phyloP scores from a whole-genome alignment of 2,329 filamentous ascomycete species.

The Phyllosticta capitalensis region DNA sequence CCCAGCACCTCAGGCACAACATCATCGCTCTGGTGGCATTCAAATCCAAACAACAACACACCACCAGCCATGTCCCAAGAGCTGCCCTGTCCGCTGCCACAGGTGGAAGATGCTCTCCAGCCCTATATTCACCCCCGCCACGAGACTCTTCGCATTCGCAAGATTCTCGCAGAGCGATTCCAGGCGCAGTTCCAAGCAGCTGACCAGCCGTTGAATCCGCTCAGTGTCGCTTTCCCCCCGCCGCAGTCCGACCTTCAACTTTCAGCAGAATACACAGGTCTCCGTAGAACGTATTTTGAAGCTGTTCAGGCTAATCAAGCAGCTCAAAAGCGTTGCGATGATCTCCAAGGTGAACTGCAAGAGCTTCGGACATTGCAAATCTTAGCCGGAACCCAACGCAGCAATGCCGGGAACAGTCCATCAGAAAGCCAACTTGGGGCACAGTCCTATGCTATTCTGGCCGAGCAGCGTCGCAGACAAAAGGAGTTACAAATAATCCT shows the following conservation, averaged over 20 bases:
- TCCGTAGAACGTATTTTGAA: conserved; percentile 36
- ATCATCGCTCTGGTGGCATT: no score
- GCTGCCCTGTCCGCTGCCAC: conserved; percentile 26
- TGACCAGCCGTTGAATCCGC: conserved; percentile 20
- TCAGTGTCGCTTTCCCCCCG: conserved; percentile 24
- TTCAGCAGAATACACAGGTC: conserved; percentile 30
- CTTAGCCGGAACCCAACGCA: conserved; percentile 13
- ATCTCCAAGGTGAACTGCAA: conserved; percentile 23
- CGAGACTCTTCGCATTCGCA: conserved; percentile 28
- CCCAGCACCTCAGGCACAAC: no score
- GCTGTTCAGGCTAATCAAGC: conserved; percentile 34
- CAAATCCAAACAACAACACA: not conserved
- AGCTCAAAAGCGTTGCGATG: conserved; percentile 31
- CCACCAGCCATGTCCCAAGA: conserved; percentile 1
- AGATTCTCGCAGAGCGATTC: conserved; percentile 24
- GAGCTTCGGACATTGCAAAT: conserved; percentile 17
- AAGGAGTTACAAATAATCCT: conserved; percentile 39
- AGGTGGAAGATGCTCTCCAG: conserved; percentile 26
- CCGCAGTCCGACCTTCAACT: conserved; percentile 12
- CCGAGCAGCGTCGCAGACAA: conserved; percentile 37
- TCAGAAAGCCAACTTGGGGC: not conserved
- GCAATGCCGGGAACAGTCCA: not conserved
- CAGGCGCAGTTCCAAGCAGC: conserved; percentile 17
- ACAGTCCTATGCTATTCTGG: conserved; percentile 32
- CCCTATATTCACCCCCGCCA: conserved; percentile 28